Conservation (phyloP, 768 basidiomycete species). For the Leccinellum albellum region DNA sequence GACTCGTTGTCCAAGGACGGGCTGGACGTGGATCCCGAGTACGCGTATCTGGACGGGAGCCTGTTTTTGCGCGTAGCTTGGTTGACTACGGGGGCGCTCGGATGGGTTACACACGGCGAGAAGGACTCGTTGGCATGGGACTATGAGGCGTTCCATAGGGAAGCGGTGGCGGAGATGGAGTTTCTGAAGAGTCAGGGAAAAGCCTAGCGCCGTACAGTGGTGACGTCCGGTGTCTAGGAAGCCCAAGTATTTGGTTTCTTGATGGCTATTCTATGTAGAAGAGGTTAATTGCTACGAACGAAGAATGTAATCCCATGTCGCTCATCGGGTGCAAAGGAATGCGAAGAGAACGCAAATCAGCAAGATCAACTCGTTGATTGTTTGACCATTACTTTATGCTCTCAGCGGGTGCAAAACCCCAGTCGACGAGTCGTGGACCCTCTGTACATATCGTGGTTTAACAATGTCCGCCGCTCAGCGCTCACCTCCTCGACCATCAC, state of each 20-base stretch:
- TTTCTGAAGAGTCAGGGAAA: constrained; percentile 17
- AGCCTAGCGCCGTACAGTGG: constrained; percentile 1
- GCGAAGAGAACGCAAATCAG: too few species aligned
- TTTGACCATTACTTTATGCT: too few species aligned
- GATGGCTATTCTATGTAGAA: background rate
- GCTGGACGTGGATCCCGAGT: constrained; percentile 41
- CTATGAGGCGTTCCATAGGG: constrained; percentile 28
- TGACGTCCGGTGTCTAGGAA: background rate
- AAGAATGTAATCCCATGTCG: background rate
- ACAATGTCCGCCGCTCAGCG: background rate
- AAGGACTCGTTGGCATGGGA: constrained; percentile 24
- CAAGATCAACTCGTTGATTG: too few species aligned
- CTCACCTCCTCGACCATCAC: background rate
- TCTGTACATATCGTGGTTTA: too few species aligned
- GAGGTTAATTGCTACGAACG: background rate
- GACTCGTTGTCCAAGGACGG: constrained; percentile 20
- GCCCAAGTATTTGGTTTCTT: background rate
- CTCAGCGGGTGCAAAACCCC: too few species aligned
- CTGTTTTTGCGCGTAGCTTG: constrained; percentile 59
- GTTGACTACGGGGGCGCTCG: constrained; percentile 43
- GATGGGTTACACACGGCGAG: constrained; percentile 41
- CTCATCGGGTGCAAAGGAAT: too few species aligned
- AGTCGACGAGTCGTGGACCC: too few species aligned
- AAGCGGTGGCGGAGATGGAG: constrained; percentile 23
- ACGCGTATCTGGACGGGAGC: constrained; percentile 53